phyloP scores from a whole-genome alignment of 495 filamentous ascomycete genomes.

The Mycothermus thermophilus region DNA sequence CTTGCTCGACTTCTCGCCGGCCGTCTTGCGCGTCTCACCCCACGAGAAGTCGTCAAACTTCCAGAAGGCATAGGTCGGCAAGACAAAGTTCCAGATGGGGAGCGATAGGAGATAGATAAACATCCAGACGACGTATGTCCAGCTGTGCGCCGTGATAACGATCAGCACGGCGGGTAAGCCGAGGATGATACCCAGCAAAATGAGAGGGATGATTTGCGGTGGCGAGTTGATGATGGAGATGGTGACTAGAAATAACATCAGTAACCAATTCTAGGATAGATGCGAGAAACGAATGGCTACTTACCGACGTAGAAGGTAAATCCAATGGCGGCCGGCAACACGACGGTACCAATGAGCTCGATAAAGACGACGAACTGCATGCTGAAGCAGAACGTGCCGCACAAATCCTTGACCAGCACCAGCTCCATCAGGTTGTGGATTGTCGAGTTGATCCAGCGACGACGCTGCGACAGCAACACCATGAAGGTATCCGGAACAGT shows the following conservation, averaged over 20 bases:
- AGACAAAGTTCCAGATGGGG: slow-evolving; percentile 94
- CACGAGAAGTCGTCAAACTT: slow-evolving; percentile 99
- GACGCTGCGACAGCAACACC: slow-evolving; percentile 83
- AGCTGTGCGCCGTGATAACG: slow-evolving; percentile 86
- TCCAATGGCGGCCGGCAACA: slow-evolving; percentile 86
- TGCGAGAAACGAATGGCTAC: slow-evolving; percentile 14
- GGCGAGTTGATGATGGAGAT: slow-evolving; percentile 71
- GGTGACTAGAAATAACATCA: slow-evolving; percentile 44
- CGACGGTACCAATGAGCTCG: slow-evolving; percentile 86
- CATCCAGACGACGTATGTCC: slow-evolving; percentile 95
- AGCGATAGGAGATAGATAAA: slow-evolving; percentile 84
- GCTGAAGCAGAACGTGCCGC: slow-evolving; percentile 98
- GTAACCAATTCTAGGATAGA: not conserved
- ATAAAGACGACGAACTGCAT: slow-evolving; percentile 99
- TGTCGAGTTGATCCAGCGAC: slow-evolving; percentile 98
- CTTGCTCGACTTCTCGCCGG: slow-evolving; percentile 69
- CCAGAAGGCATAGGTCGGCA: slow-evolving; percentile 94
- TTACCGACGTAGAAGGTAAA: slow-evolving; percentile 94
- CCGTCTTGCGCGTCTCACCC: slow-evolving; percentile 96
- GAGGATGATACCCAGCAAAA: slow-evolving; percentile 82
- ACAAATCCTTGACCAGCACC: slow-evolving; percentile 87
- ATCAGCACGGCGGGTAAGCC: slow-evolving; percentile 89
- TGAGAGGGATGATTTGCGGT: slow-evolving; percentile 82
- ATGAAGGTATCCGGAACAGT: slow-evolving; percentile 87
- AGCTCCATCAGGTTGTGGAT: slow-evolving; percentile 98